A percentile compares a stretch with the other conserved stretches of the same genome.
phyloP scores from a whole-genome alignment of 148 eudicot species.

The Limonium bicolor region DNA sequence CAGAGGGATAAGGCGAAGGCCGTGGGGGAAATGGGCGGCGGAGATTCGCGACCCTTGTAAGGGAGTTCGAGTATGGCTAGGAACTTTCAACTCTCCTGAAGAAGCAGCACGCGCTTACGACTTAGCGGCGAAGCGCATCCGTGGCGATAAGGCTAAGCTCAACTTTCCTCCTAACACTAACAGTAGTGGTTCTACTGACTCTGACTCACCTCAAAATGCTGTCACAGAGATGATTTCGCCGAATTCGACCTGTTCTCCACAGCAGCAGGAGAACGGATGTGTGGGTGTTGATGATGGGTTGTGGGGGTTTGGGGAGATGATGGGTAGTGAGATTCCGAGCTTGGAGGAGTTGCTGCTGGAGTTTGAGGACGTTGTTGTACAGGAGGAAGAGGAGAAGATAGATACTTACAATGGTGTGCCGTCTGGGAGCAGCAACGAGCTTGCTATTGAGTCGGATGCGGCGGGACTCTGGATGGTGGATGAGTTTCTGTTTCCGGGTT shows the following conservation, averaged over 20 bases:
- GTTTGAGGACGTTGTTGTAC: too few species aligned
- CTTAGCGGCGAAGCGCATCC: constrained; percentile 56
- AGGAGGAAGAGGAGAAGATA: not conserved
- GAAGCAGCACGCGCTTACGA: constrained; percentile 87
- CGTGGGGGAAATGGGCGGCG: constrained; percentile 99
- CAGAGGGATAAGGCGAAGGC: constrained; percentile 75
- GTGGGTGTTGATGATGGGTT: not conserved
- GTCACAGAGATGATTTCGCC: constrained; percentile 9
- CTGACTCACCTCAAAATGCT: too few species aligned
- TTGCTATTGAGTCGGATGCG: not conserved
- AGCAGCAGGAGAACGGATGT: too few species aligned
- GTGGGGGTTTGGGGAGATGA: not conserved
- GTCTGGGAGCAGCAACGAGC: not conserved
- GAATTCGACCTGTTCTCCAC: constrained; percentile 5
- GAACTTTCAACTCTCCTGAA: constrained; percentile 69
- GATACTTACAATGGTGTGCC: too few species aligned
- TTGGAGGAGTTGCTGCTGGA: not conserved
- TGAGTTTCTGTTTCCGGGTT: constrained; percentile 5
- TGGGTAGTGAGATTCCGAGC: not conserved
- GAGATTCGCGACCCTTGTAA: constrained; percentile 82
- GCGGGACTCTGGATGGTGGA: constrained; percentile 1
- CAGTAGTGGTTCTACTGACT: not conserved
- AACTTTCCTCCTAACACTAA: constrained; percentile 37
- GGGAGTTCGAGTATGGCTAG: constrained; percentile 87
- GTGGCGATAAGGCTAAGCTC: constrained; percentile 90